Base-by-base conservation (phyloP, 495 filamentous ascomycete species). In the Penicillium psychrofluorescens region DNA sequence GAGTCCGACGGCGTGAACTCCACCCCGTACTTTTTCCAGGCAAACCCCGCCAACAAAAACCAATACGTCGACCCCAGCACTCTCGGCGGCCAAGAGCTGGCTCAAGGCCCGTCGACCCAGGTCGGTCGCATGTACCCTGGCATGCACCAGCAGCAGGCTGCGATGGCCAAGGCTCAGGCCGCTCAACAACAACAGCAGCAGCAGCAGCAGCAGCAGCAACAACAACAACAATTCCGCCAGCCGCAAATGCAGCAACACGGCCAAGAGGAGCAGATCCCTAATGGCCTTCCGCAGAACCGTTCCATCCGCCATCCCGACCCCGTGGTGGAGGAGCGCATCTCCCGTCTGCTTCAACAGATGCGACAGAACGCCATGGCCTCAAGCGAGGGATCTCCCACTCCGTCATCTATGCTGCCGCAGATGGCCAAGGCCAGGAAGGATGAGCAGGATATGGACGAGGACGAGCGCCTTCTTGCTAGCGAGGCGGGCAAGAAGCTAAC, bases 391-490 rank as follows among this genome's bases (percentile, higher is more conserved):
- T 64, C 67, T 1, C 58, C 67, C 1, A 66, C 69, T 1, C 68
- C 73, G 10, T 68, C 67, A 15, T 61, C 63, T 35, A 53, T 66
- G 8, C 39, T 66, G 22, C 61, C 66, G 8, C 71, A 79, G 29
- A 70, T 80, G 38, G 65, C 78, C 31, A 80, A 86, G 55, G 58
- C 80, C 31, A 83, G 74, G 68, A 98, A 97, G 74, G 87, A 95
- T 34, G 88, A 95, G 58, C 88, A 92, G 42, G 91, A 97, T 28
- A 96, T 98, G 91, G 92, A 99, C 64, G 90, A 95, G 61, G 92
- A 99, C 54, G 92, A 97, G 74, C 73, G 86, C 46, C 71, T 97
- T 3, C 76, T 99, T 11, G 88, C 87, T 6, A 95, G 90, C 50
- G 92, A 97, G 54, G 91, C 95, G 64, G 92, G 91, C 36, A 99